A percentile compares a stretch with the other conserved stretches of the same genome.
Evolutionary conservation across 2,329 filamentous ascomycete genomes (phyloP).

Genomic region (Phoma sp.): DNA sequence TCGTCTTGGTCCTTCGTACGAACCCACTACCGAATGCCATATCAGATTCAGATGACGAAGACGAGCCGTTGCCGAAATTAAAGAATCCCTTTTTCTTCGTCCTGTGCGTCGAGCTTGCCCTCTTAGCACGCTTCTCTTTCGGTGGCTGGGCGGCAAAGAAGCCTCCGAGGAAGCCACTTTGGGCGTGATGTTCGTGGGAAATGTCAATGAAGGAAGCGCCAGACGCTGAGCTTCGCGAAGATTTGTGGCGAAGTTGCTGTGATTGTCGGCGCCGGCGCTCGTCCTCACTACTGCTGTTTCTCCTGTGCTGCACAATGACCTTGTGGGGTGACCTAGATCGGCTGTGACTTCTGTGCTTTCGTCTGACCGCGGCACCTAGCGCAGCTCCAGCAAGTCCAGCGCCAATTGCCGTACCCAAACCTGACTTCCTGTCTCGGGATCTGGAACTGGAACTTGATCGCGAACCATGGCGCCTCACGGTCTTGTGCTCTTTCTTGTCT

Average conservation of each 20-base stretch:
- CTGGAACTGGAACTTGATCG: constrained; percentile 48
- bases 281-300: constrained; percentile 39
- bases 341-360: constrained; percentile 40
- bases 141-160: constrained; percentile 63
- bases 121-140: constrained; percentile 39
- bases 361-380: constrained; percentile 38
- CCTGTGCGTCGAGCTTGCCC: constrained; percentile 27
- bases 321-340: constrained; percentile 47
- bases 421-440: constrained; percentile 44
- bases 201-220: constrained; percentile 71
- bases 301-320: constrained; percentile 35
- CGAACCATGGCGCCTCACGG: constrained; percentile 34
- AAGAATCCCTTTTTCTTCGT: constrained; percentile 57
- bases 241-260: constrained; percentile 37
- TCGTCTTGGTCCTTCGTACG: constrained; percentile 29
- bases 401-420: constrained; percentile 48
- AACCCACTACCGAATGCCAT: constrained; percentile 55
- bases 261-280: constrained; percentile 36
- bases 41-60: constrained; percentile 54
- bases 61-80: constrained; percentile 56
- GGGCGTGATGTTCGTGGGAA: constrained; percentile 61
- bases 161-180: constrained; percentile 56
- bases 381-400: constrained; percentile 50
- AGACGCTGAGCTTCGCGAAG: constrained; percentile 44
- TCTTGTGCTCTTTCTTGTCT: constrained; percentile 45